Conservation (phyloP, 768 basidiomycete species). For the Boletus speciosus region DNA sequence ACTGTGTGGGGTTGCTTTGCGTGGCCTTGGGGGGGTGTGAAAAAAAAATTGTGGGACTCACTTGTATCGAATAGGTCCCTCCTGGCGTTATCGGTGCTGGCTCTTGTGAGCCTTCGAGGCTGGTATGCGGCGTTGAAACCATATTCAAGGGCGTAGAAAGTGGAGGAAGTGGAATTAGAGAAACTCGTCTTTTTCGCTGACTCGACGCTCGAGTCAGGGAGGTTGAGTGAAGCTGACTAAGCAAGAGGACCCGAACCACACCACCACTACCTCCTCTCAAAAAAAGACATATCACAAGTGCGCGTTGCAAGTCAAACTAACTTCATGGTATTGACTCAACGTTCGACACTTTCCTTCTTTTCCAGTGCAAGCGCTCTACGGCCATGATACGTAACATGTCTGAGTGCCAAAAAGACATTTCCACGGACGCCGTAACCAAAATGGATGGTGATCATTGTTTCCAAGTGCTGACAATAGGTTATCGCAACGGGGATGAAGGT, state of each 20-base stretch:
- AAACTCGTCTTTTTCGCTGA: constrained; percentile 9
- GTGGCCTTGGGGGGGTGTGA: constrained; percentile 23
- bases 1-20: constrained; percentile 5
- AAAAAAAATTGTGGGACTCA: constrained; percentile 35
- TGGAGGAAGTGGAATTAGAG: constrained; percentile 1
- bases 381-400: constrained; percentile 5
- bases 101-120: constrained; percentile 34
- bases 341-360: neutral
- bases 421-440: neutral
- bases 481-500: neutral
- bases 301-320: neutral
- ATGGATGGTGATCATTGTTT: neutral
- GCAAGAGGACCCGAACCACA: constrained; percentile 3
- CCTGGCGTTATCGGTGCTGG: constrained; percentile 70
- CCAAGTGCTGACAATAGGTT: neutral
- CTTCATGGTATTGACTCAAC: too few species aligned
- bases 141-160: constrained; percentile 12
- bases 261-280: neutral
- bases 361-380: neutral
- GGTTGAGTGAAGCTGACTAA: constrained; percentile 20
- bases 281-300: neutral
- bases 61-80: constrained; percentile 75
- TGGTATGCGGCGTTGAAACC: constrained; percentile 28
- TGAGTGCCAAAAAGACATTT: neutral
- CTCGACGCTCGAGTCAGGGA: neutral